Conservation (phyloP, 768 basidiomycete species). For the Pisolithus sp. region DNA sequence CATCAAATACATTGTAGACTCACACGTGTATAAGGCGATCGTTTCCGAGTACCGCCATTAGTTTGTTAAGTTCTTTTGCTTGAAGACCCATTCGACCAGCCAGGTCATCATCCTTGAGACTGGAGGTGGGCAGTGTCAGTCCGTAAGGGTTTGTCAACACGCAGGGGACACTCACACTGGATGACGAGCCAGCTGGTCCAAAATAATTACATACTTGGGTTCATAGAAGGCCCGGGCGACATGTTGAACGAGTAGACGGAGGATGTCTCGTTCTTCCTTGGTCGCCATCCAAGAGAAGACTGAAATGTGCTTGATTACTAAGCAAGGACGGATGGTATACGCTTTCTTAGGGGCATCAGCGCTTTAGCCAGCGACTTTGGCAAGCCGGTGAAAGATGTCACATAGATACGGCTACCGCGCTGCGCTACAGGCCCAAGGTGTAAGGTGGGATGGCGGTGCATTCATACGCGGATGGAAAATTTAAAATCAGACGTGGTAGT, state of each 20-base stretch:
- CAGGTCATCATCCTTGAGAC: constrained; percentile 90
- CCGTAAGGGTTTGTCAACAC: constrained; percentile 13
- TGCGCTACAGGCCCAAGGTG: no score
- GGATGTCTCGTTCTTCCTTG: constrained; percentile 75
- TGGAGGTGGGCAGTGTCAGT: constrained; percentile 25
- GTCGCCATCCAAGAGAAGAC: constrained; percentile 41
- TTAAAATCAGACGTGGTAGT: no score
- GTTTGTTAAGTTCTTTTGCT: constrained; percentile 84
- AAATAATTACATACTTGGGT: constrained; percentile 79
- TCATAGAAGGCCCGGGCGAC: constrained; percentile 95
- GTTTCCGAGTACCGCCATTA: constrained; percentile 75
- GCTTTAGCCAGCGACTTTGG: no score
- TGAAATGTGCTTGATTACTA: no score
- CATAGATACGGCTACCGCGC: no score
- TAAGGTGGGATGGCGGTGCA: no score
- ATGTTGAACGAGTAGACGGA: constrained; percentile 86
- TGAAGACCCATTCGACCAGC: constrained; percentile 87
- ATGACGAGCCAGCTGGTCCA: constrained; percentile 90
- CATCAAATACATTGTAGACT: constrained; percentile 21
- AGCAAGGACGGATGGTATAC: no score
- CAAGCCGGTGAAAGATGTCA: no score
- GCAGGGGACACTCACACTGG: constrained; percentile 76
- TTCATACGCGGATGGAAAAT: no score
- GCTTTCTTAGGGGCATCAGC: no score
- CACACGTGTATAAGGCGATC: constrained; percentile 77